Conservation (phyloP, 2,329 filamentous ascomycete species). For the Cercospora janseana region DNA sequence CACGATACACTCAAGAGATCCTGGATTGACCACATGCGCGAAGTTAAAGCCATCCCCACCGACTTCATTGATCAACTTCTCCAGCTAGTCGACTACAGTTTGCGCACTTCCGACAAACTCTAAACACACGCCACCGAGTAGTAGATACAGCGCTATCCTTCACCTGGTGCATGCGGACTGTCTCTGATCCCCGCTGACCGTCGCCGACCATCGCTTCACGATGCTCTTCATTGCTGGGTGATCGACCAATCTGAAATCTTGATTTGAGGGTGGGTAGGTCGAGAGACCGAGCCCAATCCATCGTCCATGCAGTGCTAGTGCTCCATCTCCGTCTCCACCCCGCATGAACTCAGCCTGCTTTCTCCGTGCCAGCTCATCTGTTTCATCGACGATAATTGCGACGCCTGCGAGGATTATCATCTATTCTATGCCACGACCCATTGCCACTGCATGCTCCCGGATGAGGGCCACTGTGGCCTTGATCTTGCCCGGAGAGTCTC, state of each 20-base stretch:
- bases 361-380: conserved; percentile 61
- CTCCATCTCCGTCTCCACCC: conserved; percentile 63
- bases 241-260: conserved; percentile 46
- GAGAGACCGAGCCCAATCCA: conserved; percentile 67
- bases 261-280: conserved; percentile 58
- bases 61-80: conserved; percentile 63
- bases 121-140: conserved; percentile 54
- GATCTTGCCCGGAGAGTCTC: conserved; percentile 55
- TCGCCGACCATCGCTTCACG: conserved; percentile 43
- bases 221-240: conserved; percentile 41
- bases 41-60: conserved; percentile 73
- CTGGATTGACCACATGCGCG: conserved; percentile 12
- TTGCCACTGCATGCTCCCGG: conserved; percentile 44
- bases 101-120: conserved; percentile 56
- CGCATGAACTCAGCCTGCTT: conserved; percentile 61
- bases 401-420: conserved; percentile 69
- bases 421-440: conserved; percentile 54
- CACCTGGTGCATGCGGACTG: no score
- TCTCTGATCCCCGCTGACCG: conserved; percentile 41
- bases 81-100: conserved; percentile 63
- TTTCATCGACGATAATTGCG: conserved; percentile 61
- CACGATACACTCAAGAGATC: conserved; percentile 45
- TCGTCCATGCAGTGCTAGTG: conserved; percentile 66
- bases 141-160: no score
- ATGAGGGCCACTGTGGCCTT: conserved; percentile 39